Conservation (phyloP, 192 early-diverging fungal species). For the Linnemannia zychae region DNA sequence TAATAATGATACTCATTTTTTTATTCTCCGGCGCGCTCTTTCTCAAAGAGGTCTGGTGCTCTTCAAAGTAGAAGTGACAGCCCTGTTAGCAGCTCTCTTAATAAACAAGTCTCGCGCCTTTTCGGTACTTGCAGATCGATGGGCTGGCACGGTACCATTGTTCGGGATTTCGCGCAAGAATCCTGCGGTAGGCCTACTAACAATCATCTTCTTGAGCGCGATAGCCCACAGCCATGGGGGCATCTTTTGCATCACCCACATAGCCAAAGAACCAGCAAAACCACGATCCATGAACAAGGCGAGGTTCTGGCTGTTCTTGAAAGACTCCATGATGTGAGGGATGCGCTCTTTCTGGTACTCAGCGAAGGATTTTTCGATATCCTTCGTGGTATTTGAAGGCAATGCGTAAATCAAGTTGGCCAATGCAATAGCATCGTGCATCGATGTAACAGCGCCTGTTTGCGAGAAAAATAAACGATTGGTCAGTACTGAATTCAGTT, state of each 20-base stretch:
- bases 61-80: neutral
- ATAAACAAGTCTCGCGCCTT: neutral
- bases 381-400: neutral
- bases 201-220: neutral
- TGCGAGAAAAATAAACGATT: too few species aligned
- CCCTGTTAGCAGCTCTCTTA: neutral
- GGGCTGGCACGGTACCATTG: neutral
- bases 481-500: neutral
- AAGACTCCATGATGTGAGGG: conserved; percentile 3
- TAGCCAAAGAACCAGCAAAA: neutral
- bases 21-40: neutral
- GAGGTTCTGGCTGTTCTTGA: neutral
- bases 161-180: neutral
- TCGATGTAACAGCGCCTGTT: conserved; percentile 11
- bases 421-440: conserved; percentile 1
- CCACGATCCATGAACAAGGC: conserved; percentile 4
- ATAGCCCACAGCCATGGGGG: neutral
- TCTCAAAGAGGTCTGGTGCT: too few species aligned
- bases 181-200: neutral
- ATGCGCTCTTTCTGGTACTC: conserved; percentile 5
- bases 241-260: neutral
- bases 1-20: too few species aligned
- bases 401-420: conserved; percentile 6
- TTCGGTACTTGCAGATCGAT: neutral
- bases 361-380: neutral